These are phyloP conservation scores for Pestalotiopsis sp. DNA, from an alignment of 2,329 filamentous ascomycete genomes.

Conservation along the genomic window DNA sequence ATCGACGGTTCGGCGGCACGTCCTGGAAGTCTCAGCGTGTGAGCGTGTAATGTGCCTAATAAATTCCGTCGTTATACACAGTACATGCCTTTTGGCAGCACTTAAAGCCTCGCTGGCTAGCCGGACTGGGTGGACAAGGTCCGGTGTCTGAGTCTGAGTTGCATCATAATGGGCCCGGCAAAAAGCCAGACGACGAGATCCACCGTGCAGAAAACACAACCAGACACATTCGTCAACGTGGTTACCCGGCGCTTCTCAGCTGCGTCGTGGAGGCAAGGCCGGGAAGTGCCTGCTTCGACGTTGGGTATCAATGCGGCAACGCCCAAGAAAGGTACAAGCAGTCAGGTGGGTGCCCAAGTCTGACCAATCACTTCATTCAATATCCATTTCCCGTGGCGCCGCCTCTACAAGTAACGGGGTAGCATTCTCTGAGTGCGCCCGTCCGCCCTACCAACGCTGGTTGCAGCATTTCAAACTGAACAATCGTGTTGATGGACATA, in stretches of 20 bases:
- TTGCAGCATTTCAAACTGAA: conserved; percentile 20
- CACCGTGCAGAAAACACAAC: conserved; percentile 2
- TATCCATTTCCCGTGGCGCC: conserved; percentile 8
- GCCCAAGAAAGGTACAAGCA: conserved; percentile 36
- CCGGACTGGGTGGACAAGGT: background rate
- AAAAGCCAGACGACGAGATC: conserved; percentile 4
- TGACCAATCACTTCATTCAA: conserved; percentile 30
- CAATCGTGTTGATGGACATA: conserved; percentile 15
- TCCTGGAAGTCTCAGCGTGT: background rate
- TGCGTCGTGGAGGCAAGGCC: conserved; percentile 20
- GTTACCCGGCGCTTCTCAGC: conserved; percentile 19
- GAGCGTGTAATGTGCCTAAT: conserved; percentile 2
- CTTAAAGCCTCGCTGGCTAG: conserved; percentile 1
- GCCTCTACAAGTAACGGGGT: background rate
- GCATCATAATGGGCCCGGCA: conserved; percentile 9
- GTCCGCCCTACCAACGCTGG: conserved; percentile 18
- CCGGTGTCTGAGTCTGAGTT: background rate
- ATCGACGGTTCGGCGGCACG: background rate
- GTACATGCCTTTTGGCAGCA: background rate
- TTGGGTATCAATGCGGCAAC: conserved; percentile 49
- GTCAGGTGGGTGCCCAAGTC: conserved; percentile 29
- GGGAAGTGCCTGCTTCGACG: conserved; percentile 25
- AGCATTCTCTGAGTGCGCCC: conserved; percentile 8
- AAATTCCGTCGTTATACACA: conserved; percentile 10
- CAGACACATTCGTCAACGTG: conserved; percentile 15